phyloP scores from a whole-genome alignment of 169 alveolate genomes.

The Neospora caninum region DNA sequence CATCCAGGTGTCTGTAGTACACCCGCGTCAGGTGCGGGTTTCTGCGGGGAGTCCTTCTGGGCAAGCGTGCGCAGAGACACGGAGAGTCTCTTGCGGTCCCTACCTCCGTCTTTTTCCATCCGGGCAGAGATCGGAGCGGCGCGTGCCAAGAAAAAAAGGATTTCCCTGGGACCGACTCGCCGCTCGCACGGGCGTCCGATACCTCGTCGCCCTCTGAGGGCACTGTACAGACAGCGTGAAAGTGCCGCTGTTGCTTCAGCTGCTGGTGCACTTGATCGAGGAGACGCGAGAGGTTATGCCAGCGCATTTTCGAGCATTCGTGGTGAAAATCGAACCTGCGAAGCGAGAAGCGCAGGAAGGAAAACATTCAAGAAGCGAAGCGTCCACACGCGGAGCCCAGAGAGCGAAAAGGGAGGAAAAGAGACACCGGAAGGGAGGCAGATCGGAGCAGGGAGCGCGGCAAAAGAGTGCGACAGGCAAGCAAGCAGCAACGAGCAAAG shows the following conservation, averaged over 20 bases:
- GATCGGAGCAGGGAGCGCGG: too few species aligned
- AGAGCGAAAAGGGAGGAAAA: neutral
- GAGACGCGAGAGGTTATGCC: constrained; percentile 83
- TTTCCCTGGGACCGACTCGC: neutral
- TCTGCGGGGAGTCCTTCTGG: too few species aligned
- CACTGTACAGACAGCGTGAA: constrained; percentile 29
- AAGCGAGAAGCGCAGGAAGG: neutral
- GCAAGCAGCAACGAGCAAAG: too few species aligned
- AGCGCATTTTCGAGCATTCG: constrained; percentile 91
- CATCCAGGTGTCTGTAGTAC: too few species aligned
- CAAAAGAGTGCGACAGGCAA: too few species aligned
- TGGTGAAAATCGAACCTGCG: constrained; percentile 93
- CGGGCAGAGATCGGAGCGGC: constrained; percentile 17
- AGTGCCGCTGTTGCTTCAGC: constrained; percentile 47
- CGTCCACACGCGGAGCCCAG: neutral
- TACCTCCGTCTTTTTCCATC: constrained; percentile 51
- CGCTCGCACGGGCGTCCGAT: neutral
- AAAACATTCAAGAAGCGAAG: neutral
- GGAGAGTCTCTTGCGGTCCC: neutral
- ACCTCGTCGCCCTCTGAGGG: neutral
- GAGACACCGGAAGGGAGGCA: neutral
- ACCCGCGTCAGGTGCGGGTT: too few species aligned
- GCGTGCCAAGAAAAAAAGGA: neutral
- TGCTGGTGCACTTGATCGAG: constrained; percentile 68
- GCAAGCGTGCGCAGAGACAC: too few species aligned